Base-by-base conservation (phyloP, 345 rosid species). In the Carallia brachiata region DNA sequence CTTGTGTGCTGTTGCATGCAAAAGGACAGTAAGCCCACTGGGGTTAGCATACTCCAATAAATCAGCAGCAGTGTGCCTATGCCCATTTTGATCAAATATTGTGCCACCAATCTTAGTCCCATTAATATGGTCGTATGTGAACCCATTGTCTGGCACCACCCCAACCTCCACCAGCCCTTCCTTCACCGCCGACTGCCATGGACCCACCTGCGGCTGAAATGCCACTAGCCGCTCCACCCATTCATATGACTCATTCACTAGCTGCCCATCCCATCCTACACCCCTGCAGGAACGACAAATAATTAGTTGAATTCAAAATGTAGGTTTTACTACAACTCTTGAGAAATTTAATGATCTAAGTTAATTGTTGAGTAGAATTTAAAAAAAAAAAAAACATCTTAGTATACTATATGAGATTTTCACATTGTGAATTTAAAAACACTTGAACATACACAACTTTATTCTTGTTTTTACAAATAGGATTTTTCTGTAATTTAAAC, bases 21-120 rank as follows among this genome's bases (percentile, higher is more conserved):
- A 36, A 52, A 48, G 37, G 7, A 75, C 78, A 15, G 53, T 52
- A 15, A 75, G 61, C 0, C 57, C 47, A 30, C 8, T 10, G 2
- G 78, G 70, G 28, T 58, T 53, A 27, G 74, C 74, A 31, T 50
- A 31, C 48, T 37, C 50, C 44, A 70, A 61, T 2, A 70, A 23
- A 23, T 70, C 74, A n/a, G 74, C 79, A 59, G 79, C 74, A 28
- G 67, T 13, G 34, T 75, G 74, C 3, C 74, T 59, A 15, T 30
- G 52, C 2, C 67, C 65, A 6, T 27, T 3, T 19, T 4, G 62
- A 69, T 75, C 74, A 59, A 69, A 75, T 1, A 75, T 75, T 3
- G 73, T 64, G 27, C 78, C 74, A 7, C 78, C 78, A 37, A 75
- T 56, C 30, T 75, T 75, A 47, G 70, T 75, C 17, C 74, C 74